A percentile compares a stretch with the other conserved stretches of the same genome.
phyloP scores from a whole-genome alignment of 176 grass and related monocot species.

The Dendrocalamus sinicus region DNA sequence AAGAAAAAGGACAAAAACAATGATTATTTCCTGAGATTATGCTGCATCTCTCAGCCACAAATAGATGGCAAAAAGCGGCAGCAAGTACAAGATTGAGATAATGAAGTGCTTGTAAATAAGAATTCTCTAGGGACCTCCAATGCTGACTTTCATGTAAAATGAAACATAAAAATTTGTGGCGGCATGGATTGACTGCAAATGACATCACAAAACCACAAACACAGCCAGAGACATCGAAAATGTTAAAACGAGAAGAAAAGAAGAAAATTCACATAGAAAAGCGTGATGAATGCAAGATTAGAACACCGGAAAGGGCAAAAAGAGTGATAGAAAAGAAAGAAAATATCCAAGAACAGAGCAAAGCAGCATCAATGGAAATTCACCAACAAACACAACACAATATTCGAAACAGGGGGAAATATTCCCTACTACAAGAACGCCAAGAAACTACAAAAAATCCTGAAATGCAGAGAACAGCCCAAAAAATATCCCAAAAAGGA shows the following conservation, averaged over 20 bases:
- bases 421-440: background rate
- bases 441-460: background rate
- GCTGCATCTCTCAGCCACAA: background rate
- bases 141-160: constrained; percentile 33
- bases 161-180: constrained; percentile 21
- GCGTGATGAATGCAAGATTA: background rate
- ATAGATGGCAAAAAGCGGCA: constrained; percentile 38
- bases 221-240: background rate
- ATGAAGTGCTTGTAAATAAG: background rate
- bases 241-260: background rate
- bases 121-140: constrained; percentile 21
- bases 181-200: constrained; percentile 15
- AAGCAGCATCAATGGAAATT: background rate
- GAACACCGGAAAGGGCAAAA: background rate
- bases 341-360: constrained; percentile 6
- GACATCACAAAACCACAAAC: background rate
- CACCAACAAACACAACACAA: background rate
- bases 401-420: background rate
- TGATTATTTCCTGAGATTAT: constrained; percentile 34
- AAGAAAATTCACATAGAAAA: background rate
- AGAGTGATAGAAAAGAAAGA: background rate
- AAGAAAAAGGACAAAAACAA: constrained; percentile 20
- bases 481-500: background rate
- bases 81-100: constrained; percentile 24
- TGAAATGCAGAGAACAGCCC: background rate